Base-by-base conservation (phyloP, 2,329 filamentous ascomycete genomes). In the Biscogniauxia sp. region DNA sequence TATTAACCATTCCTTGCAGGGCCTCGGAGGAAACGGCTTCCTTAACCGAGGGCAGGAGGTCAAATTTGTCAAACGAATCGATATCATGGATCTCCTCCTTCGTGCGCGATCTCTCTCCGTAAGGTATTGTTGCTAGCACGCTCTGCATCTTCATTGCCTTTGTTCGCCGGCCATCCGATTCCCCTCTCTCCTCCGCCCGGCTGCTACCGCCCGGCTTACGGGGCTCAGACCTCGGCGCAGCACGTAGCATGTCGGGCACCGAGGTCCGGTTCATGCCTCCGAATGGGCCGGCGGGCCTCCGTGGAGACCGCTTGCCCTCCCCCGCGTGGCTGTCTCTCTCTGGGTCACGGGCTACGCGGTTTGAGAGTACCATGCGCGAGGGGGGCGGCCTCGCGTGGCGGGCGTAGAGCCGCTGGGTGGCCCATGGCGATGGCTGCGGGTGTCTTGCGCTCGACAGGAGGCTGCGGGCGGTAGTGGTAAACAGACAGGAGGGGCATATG, bases 91-190 rank as follows among this genome's bases (percentile, higher is more conserved):
- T 76, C 5, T 71, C 74, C 58, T 66, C 60, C 61, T 74, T 74
- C 60, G 68, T 72, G 7, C 69, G 67, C 8, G 77, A 75, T 58
- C 87, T 82, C 67, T 86, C 84, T 45, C 85, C 85, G 72, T 97
- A 97, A 0, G 92, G 86, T 4, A 98, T 82, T 2, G 88, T 85
- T 1, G 91, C 80, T 64, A 98, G 79, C 1, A 90, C 83, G 56
- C 88, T 87, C 74, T 97, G 94, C 94, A 98, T 98, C 78, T 96
- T 97, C 75, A 98, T 81, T 4, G 94, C 93, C 73, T 96, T 93
- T 76, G 85, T 90, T 7, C 84, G 76, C 54, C 82, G 79, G 20
- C 80, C 79, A 61, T 78, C 75, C 63, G 80, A 79, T 73, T 80
- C 75, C 17, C 49, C 59, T 50, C 56, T 65, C 26, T 55, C 55